Base-by-base conservation (phyloP, 495 filamentous ascomycete genomes). In the Annulohypoxylon nitens region DNA sequence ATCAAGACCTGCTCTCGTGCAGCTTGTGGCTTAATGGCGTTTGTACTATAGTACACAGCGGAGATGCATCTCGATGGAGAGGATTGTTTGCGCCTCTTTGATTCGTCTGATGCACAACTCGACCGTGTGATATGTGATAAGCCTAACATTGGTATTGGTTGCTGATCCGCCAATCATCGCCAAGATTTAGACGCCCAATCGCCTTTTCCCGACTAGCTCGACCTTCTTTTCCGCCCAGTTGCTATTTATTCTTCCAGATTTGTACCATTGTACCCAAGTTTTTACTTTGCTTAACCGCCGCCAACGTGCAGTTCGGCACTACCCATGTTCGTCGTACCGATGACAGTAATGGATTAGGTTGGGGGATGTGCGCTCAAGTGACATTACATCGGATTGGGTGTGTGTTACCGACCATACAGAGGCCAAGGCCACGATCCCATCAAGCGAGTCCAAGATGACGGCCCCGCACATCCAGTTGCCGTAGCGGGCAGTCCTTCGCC, bases 101-200 rank as follows among this genome's bases (percentile, higher is more conserved):
- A 74, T 74, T 74, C 67, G 71, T 45, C 67, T 63, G 62, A 67
- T 74, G 71, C 71, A 70, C 55, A 67, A 39, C 65, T 53, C 66
- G 53, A 37, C 53, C n/a, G 53, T 57, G 53, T 57, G 61, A 50
- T 61, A 70, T 78, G 75, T 76, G 75, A 77, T 75, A 70, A 60
- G 37, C 72, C 58, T 20, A 61, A 63, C 37, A 45, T 39, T 73
- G 57, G 70, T 61, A 78, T 78, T 78, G 77, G 75, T 64, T 70
- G 54, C 55, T 41, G 70, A 77, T 78, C 78, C 77, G 73, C 80
- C 77, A 81, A 76, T 78, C 61, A 57, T 9, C 23, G 34, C 70
- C 71, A 58, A 80, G 78, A 81, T 79, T 79, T 85, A 84, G 81
- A 83, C 83, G 83, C 83, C 82, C 73, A 78, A 66, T 73, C 65